Conservation (phyloP, 495 filamentous ascomycete genomes). For the Xylaria scruposa region DNA sequence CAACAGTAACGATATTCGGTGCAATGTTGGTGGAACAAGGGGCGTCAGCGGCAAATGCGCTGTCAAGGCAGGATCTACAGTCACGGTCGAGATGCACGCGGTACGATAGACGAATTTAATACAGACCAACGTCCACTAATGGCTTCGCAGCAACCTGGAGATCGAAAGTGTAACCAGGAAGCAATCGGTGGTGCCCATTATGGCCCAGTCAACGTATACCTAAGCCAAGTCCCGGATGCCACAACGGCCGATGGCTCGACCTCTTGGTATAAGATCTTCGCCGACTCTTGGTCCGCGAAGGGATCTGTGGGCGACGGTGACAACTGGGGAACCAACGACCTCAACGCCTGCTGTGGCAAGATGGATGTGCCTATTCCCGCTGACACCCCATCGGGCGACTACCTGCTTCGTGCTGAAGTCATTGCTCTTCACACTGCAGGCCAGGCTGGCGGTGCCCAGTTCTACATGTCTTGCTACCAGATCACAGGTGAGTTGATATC, state of each 20-base stretch:
- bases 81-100: slow-evolving; percentile 59
- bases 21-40: slow-evolving; percentile 38
- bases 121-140: slow-evolving; percentile 42
- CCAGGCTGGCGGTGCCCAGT: slow-evolving; percentile 44
- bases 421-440: slow-evolving; percentile 51
- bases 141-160: slow-evolving; percentile 49
- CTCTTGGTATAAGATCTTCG: slow-evolving; percentile 53
- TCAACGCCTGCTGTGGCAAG: slow-evolving; percentile 52
- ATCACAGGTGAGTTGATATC: slow-evolving; percentile 30
- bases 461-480: slow-evolving; percentile 52
- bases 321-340: slow-evolving; percentile 47
- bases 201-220: slow-evolving; percentile 58
- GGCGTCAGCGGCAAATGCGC: slow-evolving; percentile 37
- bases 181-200: slow-evolving; percentile 61
- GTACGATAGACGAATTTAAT: slow-evolving; percentile 28
- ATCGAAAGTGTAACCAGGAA: slow-evolving; percentile 49
- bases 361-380: slow-evolving; percentile 47
- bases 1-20: slow-evolving; percentile 51
- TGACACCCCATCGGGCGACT: slow-evolving; percentile 48
- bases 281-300: slow-evolving; percentile 39
- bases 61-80: slow-evolving; percentile 47
- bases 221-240: slow-evolving; percentile 55
- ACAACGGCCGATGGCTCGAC: slow-evolving; percentile 44
- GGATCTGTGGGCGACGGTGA: slow-evolving; percentile 47
- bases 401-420: slow-evolving; percentile 51